Base-by-base conservation (phyloP, 345 rosid genomes). In the Schrenkiella parvula region DNA sequence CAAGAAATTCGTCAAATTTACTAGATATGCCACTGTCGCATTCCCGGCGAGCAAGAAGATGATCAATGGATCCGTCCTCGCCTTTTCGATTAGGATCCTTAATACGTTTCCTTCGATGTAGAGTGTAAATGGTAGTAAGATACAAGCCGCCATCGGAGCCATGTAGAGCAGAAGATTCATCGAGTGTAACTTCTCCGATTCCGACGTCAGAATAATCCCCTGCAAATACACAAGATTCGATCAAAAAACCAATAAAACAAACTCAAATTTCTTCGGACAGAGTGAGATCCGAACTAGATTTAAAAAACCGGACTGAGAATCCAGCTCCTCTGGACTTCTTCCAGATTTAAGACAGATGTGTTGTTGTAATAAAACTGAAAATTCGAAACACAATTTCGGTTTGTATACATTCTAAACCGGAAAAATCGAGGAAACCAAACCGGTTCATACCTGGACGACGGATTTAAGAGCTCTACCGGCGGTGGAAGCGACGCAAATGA, bases 101-200 rank as follows among this genome's bases (percentile, higher is more conserved):
- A 90, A 86, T 39, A 95, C 92, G 68, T 95, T 95, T 71, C 99
- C 99, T 81, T 95, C 98, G 0, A 91, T 84, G 73, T 89, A 95
- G 8, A 95, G 93, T 19, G 97, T 87, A 67, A 95, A 82, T n/a
- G 99, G 99, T 51, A 95, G 56, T 60, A 95, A 80, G 71, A 95
- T 89, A 81, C 86, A 53, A 10, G 98, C 98, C 0, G 98, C 96
- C 96, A 95, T 89, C 1, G 99, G 99, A 5, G 99, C 98, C 99
- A 95, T 95, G 62, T 89, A 91, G 2, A 95, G 78, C 37, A 95
- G 62, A 79, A 95, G 75, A 80, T 95, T 95, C 99, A 95, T 91
- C 1, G 99, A 95, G 71, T 95, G 97, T 13, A 95, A 80, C 81
- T 89, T 91, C 86, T 95, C 99, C 0, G 93, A 86, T 64, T 95